phyloP scores from a whole-genome alignment of 2,329 filamentous ascomycete genomes.

The Aspergillus pseudonomiae region DNA sequence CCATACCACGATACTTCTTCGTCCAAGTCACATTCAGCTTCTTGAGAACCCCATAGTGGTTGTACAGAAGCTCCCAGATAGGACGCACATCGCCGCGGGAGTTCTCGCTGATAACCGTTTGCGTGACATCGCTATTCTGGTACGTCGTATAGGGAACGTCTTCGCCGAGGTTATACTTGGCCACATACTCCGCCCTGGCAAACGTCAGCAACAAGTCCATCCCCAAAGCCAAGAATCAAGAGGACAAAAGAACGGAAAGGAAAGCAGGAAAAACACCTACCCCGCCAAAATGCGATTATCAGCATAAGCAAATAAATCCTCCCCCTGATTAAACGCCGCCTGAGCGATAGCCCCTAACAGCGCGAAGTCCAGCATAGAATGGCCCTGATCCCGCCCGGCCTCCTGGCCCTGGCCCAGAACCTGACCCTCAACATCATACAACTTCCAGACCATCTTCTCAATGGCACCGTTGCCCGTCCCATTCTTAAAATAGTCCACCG shows the following conservation, averaged over 20 bases:
- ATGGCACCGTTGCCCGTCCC: constrained; percentile 41
- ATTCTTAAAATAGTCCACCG: constrained; percentile 44
- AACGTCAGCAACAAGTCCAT: not conserved
- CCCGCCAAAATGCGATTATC: constrained; percentile 41
- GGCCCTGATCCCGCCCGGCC: constrained; percentile 51
- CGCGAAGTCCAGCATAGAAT: constrained; percentile 45
- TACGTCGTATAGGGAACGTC: constrained; percentile 49
- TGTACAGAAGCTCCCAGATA: constrained; percentile 44
- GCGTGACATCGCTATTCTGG: constrained; percentile 41
- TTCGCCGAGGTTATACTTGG: constrained; percentile 49
- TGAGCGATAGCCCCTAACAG: constrained; percentile 47
- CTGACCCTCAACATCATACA: constrained; percentile 24
- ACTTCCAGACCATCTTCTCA: constrained; percentile 11
- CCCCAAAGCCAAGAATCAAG: too few relatives aligned
- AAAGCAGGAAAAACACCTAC: constrained; percentile 22
- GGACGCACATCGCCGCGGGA: constrained; percentile 42
- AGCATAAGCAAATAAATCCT: constrained; percentile 42
- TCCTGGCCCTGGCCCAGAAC: constrained; percentile 46
- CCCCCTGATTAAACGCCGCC: constrained; percentile 48
- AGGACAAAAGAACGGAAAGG: too few relatives aligned
- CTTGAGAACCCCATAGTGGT: constrained; percentile 45
- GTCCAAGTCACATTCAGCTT: constrained; percentile 43
- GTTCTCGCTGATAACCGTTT: constrained; percentile 36
- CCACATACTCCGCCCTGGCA: constrained; percentile 19
- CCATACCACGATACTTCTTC: constrained; percentile 40